Evolutionary conservation across 2,329 filamentous ascomycete species (phyloP).

Genomic region (Thermoascus crustaceus): DNA sequence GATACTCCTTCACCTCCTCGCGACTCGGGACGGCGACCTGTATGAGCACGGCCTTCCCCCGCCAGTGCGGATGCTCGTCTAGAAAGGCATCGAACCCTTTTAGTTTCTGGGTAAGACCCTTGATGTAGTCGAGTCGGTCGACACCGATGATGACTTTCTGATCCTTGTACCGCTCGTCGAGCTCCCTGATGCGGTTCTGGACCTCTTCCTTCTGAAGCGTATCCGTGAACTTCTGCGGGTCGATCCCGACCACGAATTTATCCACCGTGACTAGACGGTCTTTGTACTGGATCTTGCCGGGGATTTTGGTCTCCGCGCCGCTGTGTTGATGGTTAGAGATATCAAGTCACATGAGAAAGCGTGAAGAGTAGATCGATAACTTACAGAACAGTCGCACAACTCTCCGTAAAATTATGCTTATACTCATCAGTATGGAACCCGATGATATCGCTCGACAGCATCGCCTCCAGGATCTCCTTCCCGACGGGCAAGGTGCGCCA

Average conservation of each 20-base stretch:
- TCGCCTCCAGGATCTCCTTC: conserved; percentile 70
- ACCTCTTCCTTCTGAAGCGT: conserved; percentile 69
- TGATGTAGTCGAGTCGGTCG: conserved; percentile 92
- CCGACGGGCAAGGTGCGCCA: conserved; percentile 85
- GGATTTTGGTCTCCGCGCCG: conserved; percentile 52
- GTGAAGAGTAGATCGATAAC: conserved; percentile 15
- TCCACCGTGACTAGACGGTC: conserved; percentile 76
- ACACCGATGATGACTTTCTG: conserved; percentile 90
- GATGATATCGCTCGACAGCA: conserved; percentile 80
- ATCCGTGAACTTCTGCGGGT: conserved; percentile 86
- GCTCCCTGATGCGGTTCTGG: conserved; percentile 66
- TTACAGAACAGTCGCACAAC: conserved; percentile 74
- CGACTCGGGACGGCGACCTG: conserved; percentile 83
- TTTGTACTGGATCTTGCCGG: conserved; percentile 78
- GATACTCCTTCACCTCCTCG: conserved; percentile 88
- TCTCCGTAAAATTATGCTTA: conserved; percentile 81
- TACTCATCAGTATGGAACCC: conserved; percentile 99
- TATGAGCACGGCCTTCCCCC: conserved; percentile 84
- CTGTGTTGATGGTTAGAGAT: conserved; percentile 15
- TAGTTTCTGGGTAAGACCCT: conserved; percentile 89
- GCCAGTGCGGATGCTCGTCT: conserved; percentile 86
- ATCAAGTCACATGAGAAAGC: background rate
- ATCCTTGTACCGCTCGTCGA: conserved; percentile 77
- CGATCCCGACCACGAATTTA: conserved; percentile 90
- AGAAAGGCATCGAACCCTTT: conserved; percentile 88